Evolutionary conservation across 139 green algal species (phyloP).

Genomic region (Chlorella ohadii): DNA sequence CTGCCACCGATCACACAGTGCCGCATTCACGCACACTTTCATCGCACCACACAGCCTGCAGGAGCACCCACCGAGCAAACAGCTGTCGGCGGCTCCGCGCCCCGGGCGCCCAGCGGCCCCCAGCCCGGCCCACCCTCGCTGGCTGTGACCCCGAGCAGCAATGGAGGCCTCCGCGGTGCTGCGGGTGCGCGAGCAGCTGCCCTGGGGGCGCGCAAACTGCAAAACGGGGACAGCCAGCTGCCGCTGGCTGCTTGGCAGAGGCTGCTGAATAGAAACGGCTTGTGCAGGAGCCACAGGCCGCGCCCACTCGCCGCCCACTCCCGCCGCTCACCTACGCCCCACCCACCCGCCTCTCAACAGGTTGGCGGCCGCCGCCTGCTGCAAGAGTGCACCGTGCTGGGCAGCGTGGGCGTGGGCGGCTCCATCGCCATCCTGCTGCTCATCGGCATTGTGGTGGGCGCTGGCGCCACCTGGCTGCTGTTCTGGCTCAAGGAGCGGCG

Average conservation of each 20-base stretch:
- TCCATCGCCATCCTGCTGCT: constrained; percentile 30
- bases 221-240: not conserved
- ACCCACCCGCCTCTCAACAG: not conserved
- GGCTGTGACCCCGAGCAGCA: not conserved
- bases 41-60: not conserved
- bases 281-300: no score
- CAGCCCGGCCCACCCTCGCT: no score
- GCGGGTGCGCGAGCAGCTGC: constrained; percentile 1
- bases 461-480: constrained; percentile 1
- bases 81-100: no score
- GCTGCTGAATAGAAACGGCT: not conserved
- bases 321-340: no score
- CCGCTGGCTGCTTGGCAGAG: not conserved
- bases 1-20: no score
- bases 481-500: constrained; percentile 23
- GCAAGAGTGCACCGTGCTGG: constrained; percentile 8
- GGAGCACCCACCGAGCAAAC: no score
- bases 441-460: constrained; percentile 27
- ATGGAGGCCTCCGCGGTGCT: not conserved
- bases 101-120: no score
- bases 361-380: constrained; percentile 18
- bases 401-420: constrained; percentile 24
- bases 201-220: not conserved
- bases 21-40: no score
- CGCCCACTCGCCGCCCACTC: no score